Base-by-base conservation (phyloP, 202 grass and related monocot genomes). In the Panicum hallii region DNA sequence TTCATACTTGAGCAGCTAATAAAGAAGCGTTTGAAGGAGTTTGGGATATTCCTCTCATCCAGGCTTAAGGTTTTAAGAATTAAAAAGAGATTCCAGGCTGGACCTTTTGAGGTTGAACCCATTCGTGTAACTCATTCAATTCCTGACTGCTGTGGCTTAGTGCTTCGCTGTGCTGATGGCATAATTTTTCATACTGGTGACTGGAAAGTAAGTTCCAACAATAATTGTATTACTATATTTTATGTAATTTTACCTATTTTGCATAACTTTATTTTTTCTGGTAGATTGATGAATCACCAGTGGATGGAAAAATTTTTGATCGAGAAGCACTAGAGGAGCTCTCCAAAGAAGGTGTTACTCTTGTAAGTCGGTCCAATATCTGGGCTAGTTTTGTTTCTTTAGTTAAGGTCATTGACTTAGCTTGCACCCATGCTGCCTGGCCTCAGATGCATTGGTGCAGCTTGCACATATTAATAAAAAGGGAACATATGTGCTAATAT, bases 271-370 rank as follows among this genome's bases (percentile, higher is more conserved):
- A 70, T 13, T 80, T 82, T 79, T 52, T 48, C 56, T 55, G 80
- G 57, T 67, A 99, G 97, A 99, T 99, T 92, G 97, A 99, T 46
- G 97, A 99, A 87, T 85, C 93, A 83, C 97, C 97, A 60, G 70
- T 99, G 85, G 97, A 99, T 92, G 97, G 97, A 26, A 99, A 94
- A 86, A 69, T 87, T 74, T 99, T 99, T 83, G 97, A 99, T 23
- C 93, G 97, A 74, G 79, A 91, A 92, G 90, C 88, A 80, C 89
- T 99, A 84, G 97, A 99, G 82, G 91, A 92, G 77, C 91, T 99
- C 67, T 99, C 97, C 11, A 99, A 99, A 90, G 97, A 99, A 96
- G 93, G 97, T n/a, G 97, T 99, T 65, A 96, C 97, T 81, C 94
- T 99, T 72, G 97, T 99, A 96, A 92, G 93, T 99, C 76, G 7